phyloP scores from a whole-genome alignment of 116 monocot genomes.

The Posidonia oceanica region DNA sequence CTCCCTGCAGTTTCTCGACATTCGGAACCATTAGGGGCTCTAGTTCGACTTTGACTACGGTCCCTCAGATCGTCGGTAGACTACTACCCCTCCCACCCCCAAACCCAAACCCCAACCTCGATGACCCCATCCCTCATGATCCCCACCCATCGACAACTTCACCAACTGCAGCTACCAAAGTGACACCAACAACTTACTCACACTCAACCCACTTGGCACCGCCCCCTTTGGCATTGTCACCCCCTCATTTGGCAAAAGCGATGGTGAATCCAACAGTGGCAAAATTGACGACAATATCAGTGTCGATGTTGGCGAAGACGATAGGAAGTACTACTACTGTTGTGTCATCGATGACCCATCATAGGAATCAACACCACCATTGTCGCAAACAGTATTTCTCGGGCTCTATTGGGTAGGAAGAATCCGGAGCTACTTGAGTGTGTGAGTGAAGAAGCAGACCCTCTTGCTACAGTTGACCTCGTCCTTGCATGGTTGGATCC shows the following conservation, averaged over 20 bases:
- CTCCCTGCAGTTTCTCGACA: too few relatives aligned
- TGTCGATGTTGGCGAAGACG: background rate
- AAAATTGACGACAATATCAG: background rate
- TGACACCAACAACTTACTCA: constrained; percentile 45
- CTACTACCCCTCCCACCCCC: background rate
- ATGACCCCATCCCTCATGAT: constrained; percentile 15
- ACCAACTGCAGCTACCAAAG: constrained; percentile 40
- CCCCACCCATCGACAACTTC: constrained; percentile 13
- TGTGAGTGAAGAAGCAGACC: background rate
- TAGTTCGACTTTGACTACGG: too few relatives aligned
- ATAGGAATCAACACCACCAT: background rate
- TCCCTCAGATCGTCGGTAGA: too few relatives aligned
- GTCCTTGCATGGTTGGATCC: constrained; percentile 64
- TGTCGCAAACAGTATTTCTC: background rate
- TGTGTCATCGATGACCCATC: constrained; percentile 17
- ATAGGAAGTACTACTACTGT: constrained; percentile 11
- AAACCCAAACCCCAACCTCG: background rate
- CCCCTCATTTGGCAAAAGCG: constrained; percentile 16
- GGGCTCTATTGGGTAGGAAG: constrained; percentile 6
- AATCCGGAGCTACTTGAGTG: too few relatives aligned
- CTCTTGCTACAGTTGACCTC: constrained; percentile 34
- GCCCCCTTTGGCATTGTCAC: background rate
- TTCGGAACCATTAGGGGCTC: too few relatives aligned
- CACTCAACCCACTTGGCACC: background rate
- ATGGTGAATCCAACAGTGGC: constrained; percentile 32